Conservation (phyloP, 768 basidiomycete species). For the Filobasidium floriforme region DNA sequence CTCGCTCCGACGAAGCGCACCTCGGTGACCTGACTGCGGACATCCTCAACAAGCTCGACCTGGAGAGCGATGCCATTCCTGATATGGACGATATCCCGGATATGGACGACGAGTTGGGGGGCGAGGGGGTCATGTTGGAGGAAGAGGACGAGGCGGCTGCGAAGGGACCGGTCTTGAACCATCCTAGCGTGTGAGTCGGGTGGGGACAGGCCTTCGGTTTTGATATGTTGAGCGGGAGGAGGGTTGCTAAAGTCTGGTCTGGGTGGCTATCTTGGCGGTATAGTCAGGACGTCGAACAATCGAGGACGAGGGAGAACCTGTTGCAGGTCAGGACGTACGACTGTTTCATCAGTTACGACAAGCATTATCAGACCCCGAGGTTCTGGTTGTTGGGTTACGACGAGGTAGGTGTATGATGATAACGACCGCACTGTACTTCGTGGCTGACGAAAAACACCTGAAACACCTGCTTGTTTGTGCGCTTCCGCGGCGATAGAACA, state of each 20-base stretch:
- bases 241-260: not conserved
- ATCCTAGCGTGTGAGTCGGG: slow-evolving; percentile 31
- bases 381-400: slow-evolving; percentile 98
- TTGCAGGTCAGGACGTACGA: slow-evolving; percentile 97
- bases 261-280: not conserved
- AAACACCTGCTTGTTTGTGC: not conserved
- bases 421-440: not conserved
- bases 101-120: slow-evolving; percentile 73
- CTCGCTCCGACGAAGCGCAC: slow-evolving; percentile 47
- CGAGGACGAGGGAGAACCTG: slow-evolving; percentile 66
- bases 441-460: no score
- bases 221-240: not conserved
- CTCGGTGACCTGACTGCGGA: slow-evolving; percentile 23
- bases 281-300: slow-evolving; percentile 28
- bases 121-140: slow-evolving; percentile 49
- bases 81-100: slow-evolving; percentile 97
- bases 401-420: slow-evolving; percentile 55
- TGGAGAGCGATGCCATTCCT: slow-evolving; percentile 59
- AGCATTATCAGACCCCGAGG: slow-evolving; percentile 97
- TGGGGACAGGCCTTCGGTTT: not conserved
- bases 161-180: slow-evolving; percentile 26
- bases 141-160: slow-evolving; percentile 69
- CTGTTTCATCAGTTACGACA: slow-evolving; percentile 99
- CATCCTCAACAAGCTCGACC: slow-evolving; percentile 11
- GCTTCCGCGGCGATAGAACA: slow-evolving; percentile 56